Percentiles rank a stretch among this genome's conserved stretches.
phyloP scores from a whole-genome alignment of 2,329 filamentous ascomycete genomes.

The Ustilaginoidea virens region DNA sequence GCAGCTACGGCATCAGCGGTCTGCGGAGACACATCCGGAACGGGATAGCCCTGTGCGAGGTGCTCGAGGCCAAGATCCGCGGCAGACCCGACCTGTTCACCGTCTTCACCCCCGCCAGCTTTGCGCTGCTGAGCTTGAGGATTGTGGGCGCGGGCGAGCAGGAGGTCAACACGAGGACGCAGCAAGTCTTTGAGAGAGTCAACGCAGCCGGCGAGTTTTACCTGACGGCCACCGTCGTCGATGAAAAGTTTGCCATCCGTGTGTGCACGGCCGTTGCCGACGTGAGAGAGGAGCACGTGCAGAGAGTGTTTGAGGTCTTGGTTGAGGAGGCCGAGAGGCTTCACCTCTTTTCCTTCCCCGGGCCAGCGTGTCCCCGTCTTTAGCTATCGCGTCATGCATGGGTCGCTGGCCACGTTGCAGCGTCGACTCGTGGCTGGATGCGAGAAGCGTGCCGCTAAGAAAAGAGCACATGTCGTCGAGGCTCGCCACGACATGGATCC shows the following conservation, averaged over 20 bases:
- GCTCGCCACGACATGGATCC: too few relatives aligned
- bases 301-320: constrained; percentile 59
- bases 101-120: constrained; percentile 58
- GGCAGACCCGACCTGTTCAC: constrained; percentile 54
- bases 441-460: too few relatives aligned
- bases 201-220: constrained; percentile 67
- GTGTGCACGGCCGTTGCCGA: constrained; percentile 59
- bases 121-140: constrained; percentile 65
- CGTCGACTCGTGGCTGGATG: too few relatives aligned
- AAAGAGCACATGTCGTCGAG: too few relatives aligned
- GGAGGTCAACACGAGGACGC: constrained; percentile 52
- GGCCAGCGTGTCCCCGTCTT: too few relatives aligned
- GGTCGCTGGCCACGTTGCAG: too few relatives aligned
- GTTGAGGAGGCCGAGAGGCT: constrained; percentile 47
- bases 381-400: too few relatives aligned
- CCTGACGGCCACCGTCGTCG: constrained; percentile 62
- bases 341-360: too few relatives aligned
- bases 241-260: constrained; percentile 61
- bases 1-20: constrained; percentile 65
- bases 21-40: constrained; percentile 58
- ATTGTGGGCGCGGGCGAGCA: constrained; percentile 31
- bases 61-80: constrained; percentile 47
- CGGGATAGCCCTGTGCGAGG: constrained; percentile 53
- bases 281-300: constrained; percentile 56
- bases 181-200: constrained; percentile 58